Evolutionary conservation across 2,329 filamentous ascomycete species (phyloP).

Genomic region (Triangularia verruculosa): DNA sequence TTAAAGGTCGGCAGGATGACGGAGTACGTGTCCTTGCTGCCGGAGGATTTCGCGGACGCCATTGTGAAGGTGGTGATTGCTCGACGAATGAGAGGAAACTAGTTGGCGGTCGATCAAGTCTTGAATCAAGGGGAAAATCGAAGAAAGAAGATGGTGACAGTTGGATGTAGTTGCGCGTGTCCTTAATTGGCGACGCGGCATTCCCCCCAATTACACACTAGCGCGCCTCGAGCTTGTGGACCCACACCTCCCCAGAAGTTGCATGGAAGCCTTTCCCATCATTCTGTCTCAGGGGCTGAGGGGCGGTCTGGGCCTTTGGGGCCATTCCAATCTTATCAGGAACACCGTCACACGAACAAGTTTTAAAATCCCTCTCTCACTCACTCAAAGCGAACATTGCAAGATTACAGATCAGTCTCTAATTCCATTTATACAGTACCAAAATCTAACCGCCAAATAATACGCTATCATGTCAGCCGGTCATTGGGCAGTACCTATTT

Average conservation of each 20-base stretch:
- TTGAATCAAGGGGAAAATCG: slow-evolving; percentile 7
- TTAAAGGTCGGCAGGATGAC: slow-evolving; percentile 98
- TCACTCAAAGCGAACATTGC: background rate
- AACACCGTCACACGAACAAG: background rate
- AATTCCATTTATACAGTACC: background rate
- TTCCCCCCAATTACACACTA: slow-evolving; percentile 7
- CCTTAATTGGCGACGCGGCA: slow-evolving; percentile 9
- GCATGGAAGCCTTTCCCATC: background rate
- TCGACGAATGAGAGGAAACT: slow-evolving; percentile 6
- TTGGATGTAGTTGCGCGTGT: background rate
- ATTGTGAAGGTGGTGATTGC: slow-evolving; percentile 35
- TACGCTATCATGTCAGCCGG: background rate
- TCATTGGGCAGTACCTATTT: background rate
- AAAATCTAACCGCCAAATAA: background rate
- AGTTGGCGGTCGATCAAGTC: slow-evolving; percentile 8
- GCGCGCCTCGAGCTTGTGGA: background rate
- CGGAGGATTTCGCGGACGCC: slow-evolving; percentile 42
- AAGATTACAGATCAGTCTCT: background rate
- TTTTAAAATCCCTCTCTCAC: background rate
- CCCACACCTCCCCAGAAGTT: background rate
- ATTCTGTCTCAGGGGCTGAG: background rate
- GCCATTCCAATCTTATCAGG: background rate
- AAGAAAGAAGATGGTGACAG: background rate
- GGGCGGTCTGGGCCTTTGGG: background rate
- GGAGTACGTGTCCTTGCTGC: slow-evolving; percentile 75